phyloP scores from a whole-genome alignment of 768 basidiomycete species.

The Crassisporium funariophilum region DNA sequence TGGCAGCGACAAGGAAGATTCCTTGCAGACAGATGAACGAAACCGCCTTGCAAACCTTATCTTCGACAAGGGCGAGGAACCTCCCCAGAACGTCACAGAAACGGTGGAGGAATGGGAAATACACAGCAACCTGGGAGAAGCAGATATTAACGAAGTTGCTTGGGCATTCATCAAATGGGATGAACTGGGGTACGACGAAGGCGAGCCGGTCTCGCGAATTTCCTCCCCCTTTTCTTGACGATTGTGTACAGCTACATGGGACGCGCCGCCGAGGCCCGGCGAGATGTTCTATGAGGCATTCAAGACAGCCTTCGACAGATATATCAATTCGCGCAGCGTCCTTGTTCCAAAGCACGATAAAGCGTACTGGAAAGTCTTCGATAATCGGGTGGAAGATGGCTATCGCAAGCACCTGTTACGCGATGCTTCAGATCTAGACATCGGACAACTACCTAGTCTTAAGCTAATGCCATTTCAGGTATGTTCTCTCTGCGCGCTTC shows the following conservation, averaged over 20 bases:
- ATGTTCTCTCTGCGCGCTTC: slow-evolving; percentile 18
- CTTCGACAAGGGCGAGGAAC: slow-evolving; percentile 65
- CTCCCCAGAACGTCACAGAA: slow-evolving; percentile 53
- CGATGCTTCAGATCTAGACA: slow-evolving; percentile 55
- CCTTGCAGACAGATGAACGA: slow-evolving; percentile 28
- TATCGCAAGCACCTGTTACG: slow-evolving; percentile 52
- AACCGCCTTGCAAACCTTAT: slow-evolving; percentile 38
- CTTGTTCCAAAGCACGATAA: slow-evolving; percentile 53
- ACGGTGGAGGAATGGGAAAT: slow-evolving; percentile 66
- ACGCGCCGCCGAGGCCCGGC: slow-evolving; percentile 72
- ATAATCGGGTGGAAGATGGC: slow-evolving; percentile 56
- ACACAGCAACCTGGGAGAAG: slow-evolving; percentile 42
- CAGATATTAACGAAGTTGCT: slow-evolving; percentile 62
- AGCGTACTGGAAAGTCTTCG: slow-evolving; percentile 44
- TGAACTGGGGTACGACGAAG: slow-evolving; percentile 90
- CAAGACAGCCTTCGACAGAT: slow-evolving; percentile 64
- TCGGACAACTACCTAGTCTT: slow-evolving; percentile 65
- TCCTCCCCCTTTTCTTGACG: slow-evolving; percentile 5
- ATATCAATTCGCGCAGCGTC: slow-evolving; percentile 62
- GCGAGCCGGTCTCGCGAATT: slow-evolving; percentile 42
- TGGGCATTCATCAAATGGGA: slow-evolving; percentile 95
- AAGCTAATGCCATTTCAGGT: slow-evolving; percentile 91
- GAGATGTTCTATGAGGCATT: slow-evolving; percentile 67
- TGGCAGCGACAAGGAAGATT: slow-evolving; percentile 32
- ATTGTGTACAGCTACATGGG: slow-evolving; percentile 78